Evolutionary conservation across 345 rosid species (phyloP).

Genomic region (Salix udensis): DNA sequence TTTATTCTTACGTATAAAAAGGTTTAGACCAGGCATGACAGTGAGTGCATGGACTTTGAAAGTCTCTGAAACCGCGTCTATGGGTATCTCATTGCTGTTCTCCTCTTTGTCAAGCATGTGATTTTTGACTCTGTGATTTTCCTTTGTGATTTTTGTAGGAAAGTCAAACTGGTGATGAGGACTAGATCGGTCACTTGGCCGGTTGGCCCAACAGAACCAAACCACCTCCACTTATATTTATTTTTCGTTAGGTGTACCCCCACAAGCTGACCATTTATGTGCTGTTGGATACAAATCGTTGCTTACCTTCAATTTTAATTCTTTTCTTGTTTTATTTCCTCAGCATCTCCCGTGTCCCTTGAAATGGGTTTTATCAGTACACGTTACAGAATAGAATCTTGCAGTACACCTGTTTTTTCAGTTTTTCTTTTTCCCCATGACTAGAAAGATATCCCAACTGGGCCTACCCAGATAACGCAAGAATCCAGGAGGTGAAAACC

Average conservation of each 20-base stretch:
- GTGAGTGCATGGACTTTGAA: constrained; percentile 31
- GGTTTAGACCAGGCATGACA: not conserved
- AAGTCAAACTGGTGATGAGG: constrained; percentile 30
- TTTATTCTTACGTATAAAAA: not conserved
- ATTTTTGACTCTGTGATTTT: constrained; percentile 9
- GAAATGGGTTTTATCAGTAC: not conserved
- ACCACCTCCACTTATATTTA: not conserved
- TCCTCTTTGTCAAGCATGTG: not conserved
- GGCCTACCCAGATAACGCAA: too few relatives aligned
- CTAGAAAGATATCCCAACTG: too few relatives aligned
- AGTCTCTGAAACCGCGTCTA: constrained; percentile 43
- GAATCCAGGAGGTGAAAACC: too few relatives aligned
- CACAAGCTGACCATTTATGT: not conserved
- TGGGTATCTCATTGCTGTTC: not conserved
- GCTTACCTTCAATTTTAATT: not conserved
- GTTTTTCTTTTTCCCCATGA: too few relatives aligned
- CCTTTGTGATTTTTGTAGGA: not conserved
- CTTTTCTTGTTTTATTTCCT: not conserved
- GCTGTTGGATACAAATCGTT: not conserved
- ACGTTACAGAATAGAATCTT: too few relatives aligned
- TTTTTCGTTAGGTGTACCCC: not conserved
- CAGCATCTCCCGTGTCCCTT: not conserved
- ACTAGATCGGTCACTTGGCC: not conserved
- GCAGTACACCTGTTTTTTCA: too few relatives aligned
- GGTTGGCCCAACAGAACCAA: not conserved